These are phyloP conservation scores for Lojkania enalia DNA, from an alignment of 2,329 filamentous ascomycete genomes.

Conservation along the genomic window DNA sequence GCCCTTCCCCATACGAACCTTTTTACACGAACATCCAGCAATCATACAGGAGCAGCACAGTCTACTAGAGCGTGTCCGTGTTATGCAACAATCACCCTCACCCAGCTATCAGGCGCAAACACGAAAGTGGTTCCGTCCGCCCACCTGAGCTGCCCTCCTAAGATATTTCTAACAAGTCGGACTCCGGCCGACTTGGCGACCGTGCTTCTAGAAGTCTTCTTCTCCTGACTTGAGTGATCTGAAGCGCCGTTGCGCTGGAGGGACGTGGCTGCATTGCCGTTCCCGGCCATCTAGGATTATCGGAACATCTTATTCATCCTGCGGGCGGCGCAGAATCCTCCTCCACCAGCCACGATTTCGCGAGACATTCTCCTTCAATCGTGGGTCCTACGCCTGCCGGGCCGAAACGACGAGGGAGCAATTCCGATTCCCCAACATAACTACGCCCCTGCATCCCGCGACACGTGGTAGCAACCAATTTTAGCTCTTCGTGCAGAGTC, in stretches of 20 bases:
- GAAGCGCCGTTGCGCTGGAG: neutral
- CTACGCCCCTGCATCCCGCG: too few species aligned
- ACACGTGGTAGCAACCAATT: neutral
- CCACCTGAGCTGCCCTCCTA: neutral
- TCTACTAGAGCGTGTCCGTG: too few species aligned
- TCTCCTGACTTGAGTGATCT: neutral
- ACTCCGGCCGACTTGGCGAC: conserved; percentile 9
- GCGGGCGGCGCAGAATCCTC: neutral
- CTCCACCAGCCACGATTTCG: neutral
- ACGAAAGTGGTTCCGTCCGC: neutral
- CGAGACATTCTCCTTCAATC: neutral
- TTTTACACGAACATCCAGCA: too few species aligned
- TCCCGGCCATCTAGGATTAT: neutral
- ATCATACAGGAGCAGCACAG: too few species aligned
- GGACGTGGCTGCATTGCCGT: neutral
- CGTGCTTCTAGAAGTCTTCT: conserved; percentile 1
- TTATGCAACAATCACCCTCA: too few species aligned
- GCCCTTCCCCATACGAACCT: too few species aligned
- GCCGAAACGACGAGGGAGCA: too few species aligned
- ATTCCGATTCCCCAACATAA: too few species aligned
- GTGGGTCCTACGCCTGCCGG: too few species aligned
- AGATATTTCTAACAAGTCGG: conserved; percentile 5
- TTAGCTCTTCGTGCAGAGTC: neutral
- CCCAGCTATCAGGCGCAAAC: too few species aligned
- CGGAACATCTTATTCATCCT: neutral